Evolutionary conservation across 305 asterid genomes (phyloP).

Genomic region (Withania somnifera): DNA sequence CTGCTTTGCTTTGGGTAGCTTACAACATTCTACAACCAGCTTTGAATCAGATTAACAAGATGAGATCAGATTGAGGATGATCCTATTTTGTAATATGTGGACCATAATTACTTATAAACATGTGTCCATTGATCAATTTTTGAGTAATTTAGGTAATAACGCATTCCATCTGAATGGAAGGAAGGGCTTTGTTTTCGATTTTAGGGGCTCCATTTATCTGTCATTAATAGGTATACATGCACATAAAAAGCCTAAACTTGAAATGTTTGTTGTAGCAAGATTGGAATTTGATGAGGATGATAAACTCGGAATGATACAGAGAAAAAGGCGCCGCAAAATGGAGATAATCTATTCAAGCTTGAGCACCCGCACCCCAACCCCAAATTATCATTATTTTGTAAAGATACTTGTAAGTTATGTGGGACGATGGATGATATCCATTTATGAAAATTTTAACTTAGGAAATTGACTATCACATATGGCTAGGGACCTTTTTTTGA

Average conservation of each 20-base stretch:
- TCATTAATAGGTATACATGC: neutral
- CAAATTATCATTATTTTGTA: no score
- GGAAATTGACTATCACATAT: no score
- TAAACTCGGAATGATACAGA: neutral
- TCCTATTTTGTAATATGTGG: neutral
- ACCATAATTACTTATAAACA: neutral
- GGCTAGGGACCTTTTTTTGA: no score
- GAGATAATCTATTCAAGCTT: no score
- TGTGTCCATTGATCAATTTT: neutral
- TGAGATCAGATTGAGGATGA: constrained; percentile 48
- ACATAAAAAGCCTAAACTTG: neutral
- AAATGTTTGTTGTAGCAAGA: neutral
- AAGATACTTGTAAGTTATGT: no score
- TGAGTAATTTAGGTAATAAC: neutral
- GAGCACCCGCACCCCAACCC: no score
- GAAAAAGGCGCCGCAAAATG: no score
- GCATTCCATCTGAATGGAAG: neutral
- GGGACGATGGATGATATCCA: no score
- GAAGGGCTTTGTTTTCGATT: neutral
- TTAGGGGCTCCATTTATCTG: no score
- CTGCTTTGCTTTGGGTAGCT: constrained; percentile 76
- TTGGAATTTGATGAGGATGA: neutral
- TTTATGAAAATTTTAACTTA: no score
- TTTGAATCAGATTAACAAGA: constrained; percentile 80
- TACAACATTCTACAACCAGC: constrained; percentile 90